Evolutionary conservation across 2,329 filamentous ascomycete species (phyloP).

Genomic region (Aspergillus sergii): DNA sequence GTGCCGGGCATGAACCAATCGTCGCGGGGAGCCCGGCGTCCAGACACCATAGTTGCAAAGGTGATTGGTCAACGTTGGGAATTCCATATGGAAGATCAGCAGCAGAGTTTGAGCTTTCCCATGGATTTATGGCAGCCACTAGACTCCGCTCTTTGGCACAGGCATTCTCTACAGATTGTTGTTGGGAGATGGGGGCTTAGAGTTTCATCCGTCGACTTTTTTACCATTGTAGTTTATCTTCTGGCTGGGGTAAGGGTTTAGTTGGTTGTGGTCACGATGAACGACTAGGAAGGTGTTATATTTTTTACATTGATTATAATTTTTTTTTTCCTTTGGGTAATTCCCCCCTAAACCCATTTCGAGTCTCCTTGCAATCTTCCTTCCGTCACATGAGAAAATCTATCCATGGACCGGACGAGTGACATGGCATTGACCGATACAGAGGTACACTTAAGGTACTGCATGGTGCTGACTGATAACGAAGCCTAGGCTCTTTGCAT

Average conservation of each 20-base stretch:
- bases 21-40: conserved; percentile 8
- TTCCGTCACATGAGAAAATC: conserved; percentile 1
- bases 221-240: background rate
- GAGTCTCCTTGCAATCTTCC: background rate
- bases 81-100: conserved; percentile 29
- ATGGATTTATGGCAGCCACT: conserved; percentile 19
- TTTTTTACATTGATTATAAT: background rate
- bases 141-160: conserved; percentile 5
- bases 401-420: background rate
- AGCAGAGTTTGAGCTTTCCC: conserved; percentile 20
- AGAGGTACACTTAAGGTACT: background rate
- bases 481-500: background rate
- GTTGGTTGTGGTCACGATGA: background rate
- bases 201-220: background rate
- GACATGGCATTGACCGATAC: background rate
- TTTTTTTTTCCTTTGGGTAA: background rate
- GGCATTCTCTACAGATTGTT: background rate
- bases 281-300: background rate
- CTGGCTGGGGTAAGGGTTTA: background rate
- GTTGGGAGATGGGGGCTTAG: background rate
- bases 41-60: conserved; percentile 13
- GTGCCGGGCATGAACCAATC: conserved; percentile 15
- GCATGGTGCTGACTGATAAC: background rate
- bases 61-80: conserved; percentile 22
- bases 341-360: background rate